A percentile compares a stretch with the other conserved stretches of the same genome.
These are phyloP conservation scores for Ruellia speciosa DNA, from an alignment of 305 asterid species.

Conservation along the genomic window DNA sequence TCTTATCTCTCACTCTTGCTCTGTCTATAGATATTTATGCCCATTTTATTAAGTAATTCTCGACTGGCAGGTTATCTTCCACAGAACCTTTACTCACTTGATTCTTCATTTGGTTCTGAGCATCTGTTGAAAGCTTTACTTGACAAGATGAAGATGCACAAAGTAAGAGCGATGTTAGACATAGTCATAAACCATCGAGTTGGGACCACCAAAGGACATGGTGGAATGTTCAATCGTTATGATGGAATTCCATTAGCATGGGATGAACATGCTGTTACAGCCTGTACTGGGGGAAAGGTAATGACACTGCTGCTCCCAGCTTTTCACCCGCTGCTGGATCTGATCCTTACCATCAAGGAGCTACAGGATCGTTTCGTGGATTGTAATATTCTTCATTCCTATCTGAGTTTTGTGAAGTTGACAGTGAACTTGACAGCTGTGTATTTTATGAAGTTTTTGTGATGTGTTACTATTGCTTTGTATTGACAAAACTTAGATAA, in stretches of 20 bases:
- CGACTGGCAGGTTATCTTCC: conserved; percentile 74
- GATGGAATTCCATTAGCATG: conserved; percentile 88
- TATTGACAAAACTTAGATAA: too few relatives aligned
- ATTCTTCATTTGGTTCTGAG: conserved; percentile 87
- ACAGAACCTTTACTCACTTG: conserved; percentile 76
- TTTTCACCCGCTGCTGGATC: too few relatives aligned
- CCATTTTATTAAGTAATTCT: conserved; percentile 3
- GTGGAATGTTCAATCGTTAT: conserved; percentile 86
- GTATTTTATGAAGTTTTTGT: too few relatives aligned
- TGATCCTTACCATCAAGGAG: too few relatives aligned
- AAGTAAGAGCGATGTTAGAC: conserved; percentile 91
- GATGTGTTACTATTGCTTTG: too few relatives aligned
- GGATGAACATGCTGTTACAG: conserved; percentile 87
- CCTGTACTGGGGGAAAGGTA: conserved; percentile 92
- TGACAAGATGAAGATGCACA: conserved; percentile 69
- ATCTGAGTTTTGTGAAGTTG: too few relatives aligned
- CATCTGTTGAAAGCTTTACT: conserved; percentile 61
- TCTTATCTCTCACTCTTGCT: background rate
- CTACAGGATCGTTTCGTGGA: too few relatives aligned
- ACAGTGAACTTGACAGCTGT: too few relatives aligned
- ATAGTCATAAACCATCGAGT: conserved; percentile 90
- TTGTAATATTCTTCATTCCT: too few relatives aligned
- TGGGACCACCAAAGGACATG: conserved; percentile 81
- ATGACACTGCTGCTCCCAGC: background rate
- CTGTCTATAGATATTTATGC: too few relatives aligned